Percentiles rank a stretch among this genome's conserved stretches.
Conservation (phyloP, 805 yeast genomes). For the Sugiyamaella americana region DNA sequence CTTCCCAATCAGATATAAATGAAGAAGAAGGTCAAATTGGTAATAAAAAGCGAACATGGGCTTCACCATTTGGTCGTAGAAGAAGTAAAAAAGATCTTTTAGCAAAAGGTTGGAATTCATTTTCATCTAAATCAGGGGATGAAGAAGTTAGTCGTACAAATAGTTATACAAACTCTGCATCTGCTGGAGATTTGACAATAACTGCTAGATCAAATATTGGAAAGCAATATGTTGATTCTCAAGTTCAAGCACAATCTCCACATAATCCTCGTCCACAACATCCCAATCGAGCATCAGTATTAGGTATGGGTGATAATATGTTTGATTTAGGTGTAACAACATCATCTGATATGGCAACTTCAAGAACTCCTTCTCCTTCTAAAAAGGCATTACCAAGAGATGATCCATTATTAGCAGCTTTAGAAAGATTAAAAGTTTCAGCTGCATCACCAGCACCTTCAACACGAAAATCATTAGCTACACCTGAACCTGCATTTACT, state of each 20-base stretch:
- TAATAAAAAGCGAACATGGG: constrained; percentile 34
- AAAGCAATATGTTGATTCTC: constrained; percentile 7
- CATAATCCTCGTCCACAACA: background rate
- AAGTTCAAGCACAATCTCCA: too few species aligned
- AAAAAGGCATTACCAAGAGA: constrained; percentile 20
- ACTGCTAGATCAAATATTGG: constrained; percentile 15
- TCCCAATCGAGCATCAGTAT: constrained; percentile 13
- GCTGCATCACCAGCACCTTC: constrained; percentile 13
- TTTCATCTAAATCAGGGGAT: constrained; percentile 1
- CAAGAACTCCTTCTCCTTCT: constrained; percentile 16
- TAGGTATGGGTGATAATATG: constrained; percentile 28
- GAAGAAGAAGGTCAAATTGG: constrained; percentile 8
- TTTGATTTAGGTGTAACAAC: constrained; percentile 24
- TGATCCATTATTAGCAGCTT: constrained; percentile 53
- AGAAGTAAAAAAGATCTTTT: constrained; percentile 32
- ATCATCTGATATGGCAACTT: constrained; percentile 1
- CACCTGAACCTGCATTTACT: constrained; percentile 31
- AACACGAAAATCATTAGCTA: constrained; percentile 16
- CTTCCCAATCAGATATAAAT: constrained; percentile 13
- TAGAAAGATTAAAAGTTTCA: constrained; percentile 37
- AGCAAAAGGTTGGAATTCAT: constrained; percentile 23
- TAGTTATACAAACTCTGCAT: background rate
- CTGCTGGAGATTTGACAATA: constrained; percentile 9
- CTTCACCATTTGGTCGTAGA: constrained; percentile 37
- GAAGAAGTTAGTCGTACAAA: too few species aligned